phyloP scores from a whole-genome alignment of 345 rosid species.

The Lumnitzera littorea region DNA sequence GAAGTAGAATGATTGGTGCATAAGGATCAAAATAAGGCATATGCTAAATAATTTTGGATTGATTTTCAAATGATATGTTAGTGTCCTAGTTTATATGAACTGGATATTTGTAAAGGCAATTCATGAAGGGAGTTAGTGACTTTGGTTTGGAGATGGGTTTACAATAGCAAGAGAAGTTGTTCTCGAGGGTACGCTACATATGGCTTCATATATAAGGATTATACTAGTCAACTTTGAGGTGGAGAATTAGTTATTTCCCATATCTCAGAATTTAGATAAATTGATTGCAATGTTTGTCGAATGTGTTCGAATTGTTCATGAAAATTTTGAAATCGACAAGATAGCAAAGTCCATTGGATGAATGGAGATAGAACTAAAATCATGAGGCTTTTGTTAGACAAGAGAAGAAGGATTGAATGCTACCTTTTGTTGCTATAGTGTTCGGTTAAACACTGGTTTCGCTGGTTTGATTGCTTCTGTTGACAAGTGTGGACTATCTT shows the following conservation, averaged over 20 bases:
- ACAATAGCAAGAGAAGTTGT: constrained; percentile 86
- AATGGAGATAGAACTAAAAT: too few species aligned
- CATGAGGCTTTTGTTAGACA: too few species aligned
- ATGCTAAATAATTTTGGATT: constrained; percentile 73
- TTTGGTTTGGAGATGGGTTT: constrained; percentile 99
- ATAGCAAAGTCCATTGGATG: too few species aligned
- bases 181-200: constrained; percentile 87
- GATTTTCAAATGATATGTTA: constrained; percentile 80
- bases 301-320: too few species aligned
- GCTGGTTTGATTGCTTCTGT: too few species aligned
- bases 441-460: too few species aligned
- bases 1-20: constrained; percentile 63
- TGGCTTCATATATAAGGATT: constrained; percentile 90
- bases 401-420: too few species aligned
- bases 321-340: too few species aligned
- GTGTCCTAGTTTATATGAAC: constrained; percentile 95
- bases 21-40: constrained; percentile 64
- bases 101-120: constrained; percentile 93
- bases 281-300: too few species aligned
- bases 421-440: too few species aligned
- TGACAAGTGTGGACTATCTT: too few species aligned
- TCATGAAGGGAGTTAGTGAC: constrained; percentile 97
- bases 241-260: constrained; percentile 74
- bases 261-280: too few species aligned
- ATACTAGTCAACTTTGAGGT: constrained; percentile 81